Conservation (phyloP, 257 asterid genomes). For the Nicotiana tabacum region DNA sequence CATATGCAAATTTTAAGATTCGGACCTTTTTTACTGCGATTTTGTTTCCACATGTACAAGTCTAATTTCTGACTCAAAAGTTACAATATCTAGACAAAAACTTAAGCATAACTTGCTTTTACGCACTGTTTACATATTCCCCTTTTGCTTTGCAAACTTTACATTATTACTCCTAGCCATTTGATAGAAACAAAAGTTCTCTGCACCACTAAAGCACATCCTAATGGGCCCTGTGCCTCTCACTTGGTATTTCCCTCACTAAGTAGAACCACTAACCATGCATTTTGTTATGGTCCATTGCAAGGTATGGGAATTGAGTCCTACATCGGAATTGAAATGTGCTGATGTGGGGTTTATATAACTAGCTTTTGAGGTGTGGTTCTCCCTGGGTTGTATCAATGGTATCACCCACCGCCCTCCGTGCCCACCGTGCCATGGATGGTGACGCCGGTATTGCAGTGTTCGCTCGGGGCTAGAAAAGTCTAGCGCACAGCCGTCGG, state of each 20-base stretch:
- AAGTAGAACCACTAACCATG: neutral
- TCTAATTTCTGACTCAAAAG: slow-evolving; percentile 15
- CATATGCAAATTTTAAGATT: slow-evolving; percentile 6
- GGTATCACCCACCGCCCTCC: too few species aligned
- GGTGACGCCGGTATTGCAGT: too few species aligned
- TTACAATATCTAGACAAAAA: slow-evolving; percentile 24
- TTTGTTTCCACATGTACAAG: slow-evolving; percentile 12
- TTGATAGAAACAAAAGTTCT: slow-evolving; percentile 16
- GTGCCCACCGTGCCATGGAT: too few species aligned
- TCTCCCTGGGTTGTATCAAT: too few species aligned
- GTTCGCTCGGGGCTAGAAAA: too few species aligned
- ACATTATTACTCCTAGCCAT: slow-evolving; percentile 24
- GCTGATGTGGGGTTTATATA: too few species aligned
- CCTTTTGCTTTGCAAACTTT: slow-evolving; percentile 25
- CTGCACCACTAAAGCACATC: slow-evolving; percentile 22
- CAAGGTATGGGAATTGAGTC: too few species aligned
- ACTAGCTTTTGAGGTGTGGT: too few species aligned
- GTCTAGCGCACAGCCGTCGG: too few species aligned
- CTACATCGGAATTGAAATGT: too few species aligned
- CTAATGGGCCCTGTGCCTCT: slow-evolving; percentile 12
- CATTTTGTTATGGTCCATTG: too few species aligned
- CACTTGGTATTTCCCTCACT: slow-evolving; percentile 4
- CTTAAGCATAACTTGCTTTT: slow-evolving; percentile 16
- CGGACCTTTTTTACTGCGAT: slow-evolving; percentile 17
- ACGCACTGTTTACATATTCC: slow-evolving; percentile 18